phyloP scores from a whole-genome alignment of 2,329 filamentous ascomycete species.

The Penicillium paneum region DNA sequence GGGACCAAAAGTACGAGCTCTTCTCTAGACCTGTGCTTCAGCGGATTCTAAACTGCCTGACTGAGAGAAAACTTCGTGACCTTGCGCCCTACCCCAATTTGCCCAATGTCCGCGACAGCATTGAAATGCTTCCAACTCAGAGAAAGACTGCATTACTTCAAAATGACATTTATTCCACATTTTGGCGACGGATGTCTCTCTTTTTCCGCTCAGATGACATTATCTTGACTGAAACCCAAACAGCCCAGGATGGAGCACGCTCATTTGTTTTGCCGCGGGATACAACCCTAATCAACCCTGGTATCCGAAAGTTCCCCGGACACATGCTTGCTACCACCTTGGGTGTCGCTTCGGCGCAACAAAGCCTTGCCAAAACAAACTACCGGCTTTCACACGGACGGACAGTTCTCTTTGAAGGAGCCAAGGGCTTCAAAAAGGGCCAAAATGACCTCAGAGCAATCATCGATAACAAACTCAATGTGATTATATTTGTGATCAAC shows the following conservation, averaged over 20 bases:
- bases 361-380: background rate
- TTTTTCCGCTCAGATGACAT: background rate
- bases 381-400: background rate
- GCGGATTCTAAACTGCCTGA: background rate
- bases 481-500: background rate
- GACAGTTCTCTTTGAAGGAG: background rate
- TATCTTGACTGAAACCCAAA: background rate
- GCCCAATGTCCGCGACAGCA: background rate
- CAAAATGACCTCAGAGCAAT: background rate
- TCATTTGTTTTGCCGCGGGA: background rate
- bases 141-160: background rate
- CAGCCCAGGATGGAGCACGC: background rate
- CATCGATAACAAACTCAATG: background rate
- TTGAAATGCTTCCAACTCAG: background rate
- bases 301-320: background rate
- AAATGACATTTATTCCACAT: background rate
- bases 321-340: background rate
- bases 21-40: background rate
- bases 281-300: background rate
- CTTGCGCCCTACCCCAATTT: background rate
- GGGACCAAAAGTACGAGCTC: background rate
- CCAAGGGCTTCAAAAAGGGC: background rate
- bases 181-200: background rate
- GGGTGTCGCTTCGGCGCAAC: background rate
- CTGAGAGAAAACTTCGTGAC: background rate